These are phyloP conservation scores for Firmiana major DNA, from an alignment of 345 rosid species.

Conservation along the genomic window DNA sequence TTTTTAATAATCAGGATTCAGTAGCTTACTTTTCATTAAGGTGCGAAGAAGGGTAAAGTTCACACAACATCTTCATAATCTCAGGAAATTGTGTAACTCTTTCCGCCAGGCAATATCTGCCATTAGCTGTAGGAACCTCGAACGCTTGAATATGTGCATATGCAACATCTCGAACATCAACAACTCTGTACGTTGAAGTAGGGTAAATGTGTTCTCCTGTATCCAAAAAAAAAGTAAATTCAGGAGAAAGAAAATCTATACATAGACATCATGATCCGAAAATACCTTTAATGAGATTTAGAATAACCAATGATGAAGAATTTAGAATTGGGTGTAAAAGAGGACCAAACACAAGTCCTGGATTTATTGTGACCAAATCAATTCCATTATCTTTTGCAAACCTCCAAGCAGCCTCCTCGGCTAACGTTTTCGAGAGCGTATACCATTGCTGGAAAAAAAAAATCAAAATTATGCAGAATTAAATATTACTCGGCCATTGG, in stretches of 20 bases:
- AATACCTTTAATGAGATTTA: constrained; percentile 33
- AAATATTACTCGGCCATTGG: neutral
- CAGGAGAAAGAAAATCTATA: neutral
- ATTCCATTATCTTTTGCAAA: constrained; percentile 45
- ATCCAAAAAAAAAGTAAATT: neutral
- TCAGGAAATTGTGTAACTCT: constrained; percentile 12
- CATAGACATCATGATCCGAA: neutral
- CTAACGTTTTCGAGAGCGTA: constrained; percentile 44
- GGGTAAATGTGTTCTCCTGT: constrained; percentile 17
- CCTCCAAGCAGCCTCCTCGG: constrained; percentile 51
- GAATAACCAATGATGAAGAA: constrained; percentile 20
- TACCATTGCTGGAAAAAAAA: constrained; percentile 37
- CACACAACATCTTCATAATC: constrained; percentile 10
- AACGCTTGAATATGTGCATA: constrained; percentile 48
- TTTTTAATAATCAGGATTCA: neutral
- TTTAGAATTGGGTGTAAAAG: constrained; percentile 44
- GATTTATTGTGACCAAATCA: constrained; percentile 42
- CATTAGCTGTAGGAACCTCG: constrained; percentile 39
- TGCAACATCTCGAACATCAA: constrained; percentile 48
- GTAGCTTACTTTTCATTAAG: constrained; percentile 29
- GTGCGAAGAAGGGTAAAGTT: constrained; percentile 20
- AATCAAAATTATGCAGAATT: neutral
- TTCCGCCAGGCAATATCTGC: constrained; percentile 37
- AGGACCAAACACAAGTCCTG: constrained; percentile 44
- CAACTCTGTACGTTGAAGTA: constrained; percentile 25